phyloP scores from a whole-genome alignment of 805 yeast species.

The Zygosaccharomyces pseudorouxii region DNA sequence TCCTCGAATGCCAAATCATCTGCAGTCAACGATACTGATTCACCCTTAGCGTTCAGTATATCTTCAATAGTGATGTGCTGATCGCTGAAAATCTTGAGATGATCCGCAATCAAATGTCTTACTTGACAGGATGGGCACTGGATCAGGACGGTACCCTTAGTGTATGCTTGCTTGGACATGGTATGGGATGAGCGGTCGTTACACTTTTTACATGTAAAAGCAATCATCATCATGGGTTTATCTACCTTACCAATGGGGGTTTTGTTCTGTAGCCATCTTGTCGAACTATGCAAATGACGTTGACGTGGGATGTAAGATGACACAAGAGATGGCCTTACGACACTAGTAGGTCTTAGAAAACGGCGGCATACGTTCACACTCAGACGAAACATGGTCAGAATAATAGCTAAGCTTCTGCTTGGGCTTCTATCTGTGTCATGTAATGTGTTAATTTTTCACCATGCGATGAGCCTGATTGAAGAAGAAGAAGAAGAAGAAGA shows the following conservation, averaged over 20 bases:
- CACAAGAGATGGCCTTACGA: not conserved
- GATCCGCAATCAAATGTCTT: conserved; percentile 90
- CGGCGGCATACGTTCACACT: not conserved
- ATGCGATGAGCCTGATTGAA: too few relatives aligned
- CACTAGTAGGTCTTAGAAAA: not conserved
- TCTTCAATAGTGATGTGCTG: conserved; percentile 69
- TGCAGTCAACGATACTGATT: conserved; percentile 56
- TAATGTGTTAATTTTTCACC: too few relatives aligned
- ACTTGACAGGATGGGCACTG: conserved; percentile 89
- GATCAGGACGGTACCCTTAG: conserved; percentile 77
- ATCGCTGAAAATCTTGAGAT: conserved; percentile 78
- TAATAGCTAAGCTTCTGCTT: too few relatives aligned
- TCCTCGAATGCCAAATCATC: conserved; percentile 57
- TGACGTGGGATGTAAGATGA: too few relatives aligned
- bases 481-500: too few relatives aligned
- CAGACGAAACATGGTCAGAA: too few relatives aligned
- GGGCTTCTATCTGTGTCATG: too few relatives aligned
- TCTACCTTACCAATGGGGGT: conserved; percentile 45
- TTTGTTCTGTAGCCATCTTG: conserved; percentile 2
- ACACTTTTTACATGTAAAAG: conserved; percentile 90
- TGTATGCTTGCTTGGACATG: conserved; percentile 90
- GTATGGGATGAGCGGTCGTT: conserved; percentile 77
- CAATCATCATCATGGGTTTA: conserved; percentile 76
- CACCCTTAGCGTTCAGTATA: conserved; percentile 70
- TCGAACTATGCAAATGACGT: not conserved